These are phyloP conservation scores for Galerina marginata DNA, from an alignment of 768 basidiomycete species.

Conservation along the genomic window DNA sequence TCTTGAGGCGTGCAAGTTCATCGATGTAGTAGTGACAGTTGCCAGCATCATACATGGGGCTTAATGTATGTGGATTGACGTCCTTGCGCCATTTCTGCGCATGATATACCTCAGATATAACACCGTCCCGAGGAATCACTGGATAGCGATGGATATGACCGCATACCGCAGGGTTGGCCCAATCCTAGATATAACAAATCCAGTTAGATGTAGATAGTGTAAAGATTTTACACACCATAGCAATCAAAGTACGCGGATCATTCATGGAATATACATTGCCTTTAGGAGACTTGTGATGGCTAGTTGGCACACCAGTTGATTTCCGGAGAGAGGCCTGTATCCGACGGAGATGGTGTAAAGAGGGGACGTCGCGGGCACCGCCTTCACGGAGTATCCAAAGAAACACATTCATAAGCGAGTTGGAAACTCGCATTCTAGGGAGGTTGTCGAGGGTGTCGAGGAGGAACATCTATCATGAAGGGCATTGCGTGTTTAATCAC, in stretches of 20 bases:
- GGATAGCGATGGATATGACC: constrained; percentile 34
- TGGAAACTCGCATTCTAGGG: constrained; percentile 21
- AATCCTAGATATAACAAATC: constrained; percentile 28
- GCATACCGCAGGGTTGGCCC: constrained; percentile 32
- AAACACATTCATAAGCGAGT: constrained; percentile 19
- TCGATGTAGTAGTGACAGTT: constrained; percentile 22
- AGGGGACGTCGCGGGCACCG: constrained; percentile 17
- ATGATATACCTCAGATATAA: constrained; percentile 38
- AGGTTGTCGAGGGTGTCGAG: constrained; percentile 24
- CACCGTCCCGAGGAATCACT: constrained; percentile 26
- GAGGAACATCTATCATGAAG: constrained; percentile 17
- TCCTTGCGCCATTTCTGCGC: constrained; percentile 31
- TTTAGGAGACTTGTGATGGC: constrained; percentile 24
- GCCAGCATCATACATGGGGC: constrained; percentile 30
- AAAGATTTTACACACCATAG: constrained; percentile 18
- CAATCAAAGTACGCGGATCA: constrained; percentile 28
- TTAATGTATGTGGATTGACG: constrained; percentile 28
- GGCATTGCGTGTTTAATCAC: neutral
- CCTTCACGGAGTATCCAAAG: constrained; percentile 24
- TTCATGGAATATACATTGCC: constrained; percentile 38
- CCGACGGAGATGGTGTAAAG: constrained; percentile 18
- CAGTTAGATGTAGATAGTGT: no score
- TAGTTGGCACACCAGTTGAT: constrained; percentile 23
- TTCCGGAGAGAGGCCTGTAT: constrained; percentile 20
- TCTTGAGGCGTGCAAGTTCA: constrained; percentile 19